Conservation (phyloP, 1,139 yeast genomes). For the Diutina rugosa region DNA sequence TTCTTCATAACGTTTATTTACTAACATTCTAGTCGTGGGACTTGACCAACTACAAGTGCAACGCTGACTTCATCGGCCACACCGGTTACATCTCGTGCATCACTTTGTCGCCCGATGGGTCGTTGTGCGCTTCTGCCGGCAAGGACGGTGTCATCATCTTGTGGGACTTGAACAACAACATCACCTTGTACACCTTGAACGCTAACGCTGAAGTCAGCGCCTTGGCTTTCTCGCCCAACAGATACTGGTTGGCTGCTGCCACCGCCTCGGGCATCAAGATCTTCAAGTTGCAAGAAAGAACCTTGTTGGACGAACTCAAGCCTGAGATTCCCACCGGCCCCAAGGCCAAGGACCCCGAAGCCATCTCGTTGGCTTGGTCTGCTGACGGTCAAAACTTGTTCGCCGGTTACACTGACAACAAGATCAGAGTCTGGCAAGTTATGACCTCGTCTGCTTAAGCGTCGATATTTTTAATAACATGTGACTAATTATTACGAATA, state of each 20-base stretch:
- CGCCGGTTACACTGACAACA: slow-evolving; percentile 99
- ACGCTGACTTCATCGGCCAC: slow-evolving; percentile 98
- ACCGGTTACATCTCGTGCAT: slow-evolving; percentile 97
- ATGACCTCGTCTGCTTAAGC: slow-evolving; percentile 71
- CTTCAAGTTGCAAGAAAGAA: slow-evolving; percentile 95
- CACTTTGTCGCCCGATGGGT: slow-evolving; percentile 99
- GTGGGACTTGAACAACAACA: slow-evolving; percentile 91
- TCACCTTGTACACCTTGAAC: slow-evolving; percentile 85
- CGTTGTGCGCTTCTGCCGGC: slow-evolving; percentile 98
- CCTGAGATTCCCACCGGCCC: slow-evolving; percentile 91
- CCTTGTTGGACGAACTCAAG: slow-evolving; percentile 93
- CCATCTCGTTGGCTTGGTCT: slow-evolving; percentile 98
- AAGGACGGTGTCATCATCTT: slow-evolving; percentile 98
- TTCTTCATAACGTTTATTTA: slow-evolving; percentile 7
- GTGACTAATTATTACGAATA: not conserved
- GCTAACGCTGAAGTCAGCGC: slow-evolving; percentile 97
- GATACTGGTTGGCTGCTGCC: slow-evolving; percentile 99
- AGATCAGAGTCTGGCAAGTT: slow-evolving; percentile 99
- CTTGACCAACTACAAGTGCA: slow-evolving; percentile 70
- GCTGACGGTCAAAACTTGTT: slow-evolving; percentile 99
- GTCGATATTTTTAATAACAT: not conserved
- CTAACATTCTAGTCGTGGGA: slow-evolving; percentile 80
- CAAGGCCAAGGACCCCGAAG: slow-evolving; percentile 96
- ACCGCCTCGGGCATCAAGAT: slow-evolving; percentile 96
- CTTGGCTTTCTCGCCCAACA: slow-evolving; percentile 99